These are phyloP conservation scores for Trichoderma sp. DNA, from an alignment of 2,329 filamentous ascomycete species.

Conservation along the genomic window DNA sequence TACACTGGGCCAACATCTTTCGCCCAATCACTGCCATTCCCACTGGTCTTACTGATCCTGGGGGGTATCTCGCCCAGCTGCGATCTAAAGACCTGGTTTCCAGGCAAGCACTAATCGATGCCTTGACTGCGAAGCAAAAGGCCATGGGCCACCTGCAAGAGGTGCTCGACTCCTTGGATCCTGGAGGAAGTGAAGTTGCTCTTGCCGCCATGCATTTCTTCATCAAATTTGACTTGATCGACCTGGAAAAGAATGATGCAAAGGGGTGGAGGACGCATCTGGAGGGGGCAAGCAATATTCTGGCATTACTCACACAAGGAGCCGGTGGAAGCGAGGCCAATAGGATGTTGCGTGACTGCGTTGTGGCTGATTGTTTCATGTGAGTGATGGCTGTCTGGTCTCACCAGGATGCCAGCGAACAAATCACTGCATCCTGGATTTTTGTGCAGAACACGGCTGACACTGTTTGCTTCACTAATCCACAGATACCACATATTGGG, in stretches of 20 bases:
- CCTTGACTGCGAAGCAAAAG: slow-evolving; percentile 49
- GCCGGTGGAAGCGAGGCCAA: slow-evolving; percentile 33
- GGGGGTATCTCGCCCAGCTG: slow-evolving; percentile 41
- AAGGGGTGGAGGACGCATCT: slow-evolving; percentile 51
- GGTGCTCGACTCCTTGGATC: slow-evolving; percentile 43
- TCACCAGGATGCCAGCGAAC: not conserved
- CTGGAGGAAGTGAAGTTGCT: slow-evolving; percentile 48
- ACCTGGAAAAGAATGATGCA: slow-evolving; percentile 45
- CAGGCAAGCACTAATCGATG: slow-evolving; percentile 48
- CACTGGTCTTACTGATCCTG: slow-evolving; percentile 38
- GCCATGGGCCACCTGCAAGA: slow-evolving; percentile 47
- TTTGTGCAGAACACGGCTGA: not conserved
- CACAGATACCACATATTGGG: slow-evolving; percentile 46
- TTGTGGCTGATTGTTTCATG: slow-evolving; percentile 53
- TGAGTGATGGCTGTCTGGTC: slow-evolving; percentile 33
- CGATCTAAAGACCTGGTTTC: slow-evolving; percentile 44
- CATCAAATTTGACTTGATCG: slow-evolving; percentile 54
- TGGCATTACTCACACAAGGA: slow-evolving; percentile 38
- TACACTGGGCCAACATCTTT: slow-evolving; percentile 51
- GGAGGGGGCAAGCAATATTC: slow-evolving; percentile 47
- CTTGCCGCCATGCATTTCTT: slow-evolving; percentile 54
- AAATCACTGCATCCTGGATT: not conserved
- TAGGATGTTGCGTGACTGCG: slow-evolving; percentile 46
- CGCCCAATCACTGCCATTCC: slow-evolving; percentile 39
- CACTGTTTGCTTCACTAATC: slow-evolving; percentile 15